Base-by-base conservation (phyloP, 495 filamentous ascomycete species). In the Cetradonia linearis region DNA sequence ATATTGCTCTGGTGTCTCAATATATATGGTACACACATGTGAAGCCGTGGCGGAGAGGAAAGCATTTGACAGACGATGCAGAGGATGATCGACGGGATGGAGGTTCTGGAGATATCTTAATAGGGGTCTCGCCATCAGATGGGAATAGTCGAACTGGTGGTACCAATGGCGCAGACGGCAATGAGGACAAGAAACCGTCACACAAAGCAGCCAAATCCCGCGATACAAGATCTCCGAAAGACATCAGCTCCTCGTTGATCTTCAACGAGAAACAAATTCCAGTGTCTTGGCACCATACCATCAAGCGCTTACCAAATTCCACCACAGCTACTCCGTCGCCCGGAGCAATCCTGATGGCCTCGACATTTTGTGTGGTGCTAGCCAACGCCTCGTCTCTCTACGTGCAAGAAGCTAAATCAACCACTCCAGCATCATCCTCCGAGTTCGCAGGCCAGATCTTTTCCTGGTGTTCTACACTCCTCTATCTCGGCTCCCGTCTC, bases 401-500 rank as follows among this genome's bases (percentile, higher is more conserved):
- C 70, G 8, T 47, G 13, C 49, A 60, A 55, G 14, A 27, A 36
- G 16, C 25, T 6, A 27, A 20, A 2, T 47, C 65, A 1, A 47
- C 61, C 5, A 28, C 30, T 20, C 18, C 60, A 46, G 3, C 42
- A 46, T 31, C 62, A 55, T 3, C 50, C 23, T 49, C 76, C 34
- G 76, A 82, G 65, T 66, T 73, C 16, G 68, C 78, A 37, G 84
- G 84, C 68, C 77, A 73, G 20, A 66, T 85, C 50, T 71, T 85
- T 46, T 85, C 84, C 33, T 87, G 84, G 84, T 73, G 79, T 66
- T 85, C 81, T 18, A 86, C 84, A 0, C 37, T 81, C 52, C 76
- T 86, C 52, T 89, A 89, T 66, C 82, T 88, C 34, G 76, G 75
- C 67, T 88, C 86, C 20, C 84, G 86, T 31, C 76, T 88, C 20